A percentile compares a stretch with the other conserved stretches of the same genome.
These are phyloP conservation scores for Coemansia guatemalensis DNA, from an alignment of 192 early-diverging fungal species.

Conservation along the genomic window DNA sequence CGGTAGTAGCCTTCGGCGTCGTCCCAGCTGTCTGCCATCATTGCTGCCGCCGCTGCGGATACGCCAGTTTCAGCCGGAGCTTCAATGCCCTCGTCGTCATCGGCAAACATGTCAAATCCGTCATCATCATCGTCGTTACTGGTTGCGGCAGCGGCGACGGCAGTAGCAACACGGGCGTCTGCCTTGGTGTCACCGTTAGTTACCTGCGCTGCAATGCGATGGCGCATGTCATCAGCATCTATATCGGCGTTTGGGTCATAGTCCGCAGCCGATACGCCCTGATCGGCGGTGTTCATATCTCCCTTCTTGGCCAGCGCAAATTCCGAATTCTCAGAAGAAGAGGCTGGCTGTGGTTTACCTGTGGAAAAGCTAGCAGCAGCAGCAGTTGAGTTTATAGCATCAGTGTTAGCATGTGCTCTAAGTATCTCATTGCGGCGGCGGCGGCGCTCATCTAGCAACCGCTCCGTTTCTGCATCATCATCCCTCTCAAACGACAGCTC, in stretches of 20 bases:
- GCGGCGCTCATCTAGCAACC: slow-evolving; percentile 82
- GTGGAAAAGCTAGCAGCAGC: slow-evolving; percentile 24
- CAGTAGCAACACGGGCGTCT: neutral
- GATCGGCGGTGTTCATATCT: slow-evolving; percentile 17
- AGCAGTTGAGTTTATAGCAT: slow-evolving; percentile 28
- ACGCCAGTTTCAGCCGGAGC: slow-evolving; percentile 8
- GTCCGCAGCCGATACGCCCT: slow-evolving; percentile 65
- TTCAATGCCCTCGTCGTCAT: slow-evolving; percentile 54
- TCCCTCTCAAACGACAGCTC: slow-evolving; percentile 45
- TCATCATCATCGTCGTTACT: slow-evolving; percentile 25
- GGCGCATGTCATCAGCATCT: slow-evolving; percentile 67
- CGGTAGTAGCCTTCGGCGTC: slow-evolving; percentile 98
- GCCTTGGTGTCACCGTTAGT: slow-evolving; percentile 18
- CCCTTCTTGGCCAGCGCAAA: slow-evolving; percentile 39
- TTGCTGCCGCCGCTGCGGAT: slow-evolving; percentile 12
- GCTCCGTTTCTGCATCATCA: slow-evolving; percentile 72
- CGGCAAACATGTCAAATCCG: slow-evolving; percentile 63
- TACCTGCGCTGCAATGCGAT: slow-evolving; percentile 31
- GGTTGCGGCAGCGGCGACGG: neutral
- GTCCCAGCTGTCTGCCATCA: slow-evolving; percentile 85
- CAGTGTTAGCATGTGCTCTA: slow-evolving; percentile 61
- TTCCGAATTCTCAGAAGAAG: neutral
- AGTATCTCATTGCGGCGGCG: slow-evolving; percentile 75
- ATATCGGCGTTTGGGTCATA: slow-evolving; percentile 78
- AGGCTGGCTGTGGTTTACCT: slow-evolving; percentile 5